Conservation (phyloP, 192 early-diverging fungal species). For the Mortierella claussenii region DNA sequence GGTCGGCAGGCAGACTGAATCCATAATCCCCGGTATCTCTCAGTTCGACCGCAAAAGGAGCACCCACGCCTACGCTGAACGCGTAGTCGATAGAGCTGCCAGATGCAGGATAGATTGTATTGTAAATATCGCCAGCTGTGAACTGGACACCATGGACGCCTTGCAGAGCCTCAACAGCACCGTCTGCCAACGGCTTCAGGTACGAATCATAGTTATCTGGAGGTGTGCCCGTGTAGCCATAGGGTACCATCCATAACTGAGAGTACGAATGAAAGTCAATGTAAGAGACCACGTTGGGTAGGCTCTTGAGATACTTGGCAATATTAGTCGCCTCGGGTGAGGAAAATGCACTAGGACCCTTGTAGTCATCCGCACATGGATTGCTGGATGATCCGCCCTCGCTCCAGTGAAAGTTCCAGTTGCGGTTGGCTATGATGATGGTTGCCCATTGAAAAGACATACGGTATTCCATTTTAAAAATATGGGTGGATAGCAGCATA, state of each 20-base stretch:
- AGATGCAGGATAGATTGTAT: conserved; percentile 61
- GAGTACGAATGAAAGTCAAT: conserved; percentile 66
- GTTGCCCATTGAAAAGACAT: too few relatives aligned
- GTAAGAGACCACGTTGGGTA: conserved; percentile 51
- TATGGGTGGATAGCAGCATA: too few relatives aligned
- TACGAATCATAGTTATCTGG: conserved; percentile 30
- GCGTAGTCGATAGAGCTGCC: conserved; percentile 65
- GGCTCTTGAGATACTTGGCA: conserved; percentile 52
- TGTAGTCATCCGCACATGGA: conserved; percentile 62
- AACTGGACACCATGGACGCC: conserved; percentile 54
- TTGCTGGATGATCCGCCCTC: conserved; percentile 55
- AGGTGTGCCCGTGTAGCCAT: conserved; percentile 26
- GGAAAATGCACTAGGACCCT: conserved; percentile 40
- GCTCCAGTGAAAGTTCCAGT: conserved; percentile 59
- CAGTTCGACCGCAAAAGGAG: conserved; percentile 39
- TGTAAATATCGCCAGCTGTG: conserved; percentile 54
- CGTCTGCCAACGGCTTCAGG: conserved; percentile 28
- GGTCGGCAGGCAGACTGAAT: conserved; percentile 29
- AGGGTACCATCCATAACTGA: conserved; percentile 56
- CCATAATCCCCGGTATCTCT: conserved; percentile 39
- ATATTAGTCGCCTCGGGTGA: conserved; percentile 59
- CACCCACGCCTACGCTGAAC: conserved; percentile 21
- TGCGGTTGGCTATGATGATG: conserved; percentile 63
- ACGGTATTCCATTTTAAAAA: too few relatives aligned
- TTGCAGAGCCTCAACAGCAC: conserved; percentile 21